A percentile compares a stretch with the other conserved stretches of the same genome.
phyloP scores from a whole-genome alignment of 352 stramenopile genomes.

The Albugo laibachii region DNA sequence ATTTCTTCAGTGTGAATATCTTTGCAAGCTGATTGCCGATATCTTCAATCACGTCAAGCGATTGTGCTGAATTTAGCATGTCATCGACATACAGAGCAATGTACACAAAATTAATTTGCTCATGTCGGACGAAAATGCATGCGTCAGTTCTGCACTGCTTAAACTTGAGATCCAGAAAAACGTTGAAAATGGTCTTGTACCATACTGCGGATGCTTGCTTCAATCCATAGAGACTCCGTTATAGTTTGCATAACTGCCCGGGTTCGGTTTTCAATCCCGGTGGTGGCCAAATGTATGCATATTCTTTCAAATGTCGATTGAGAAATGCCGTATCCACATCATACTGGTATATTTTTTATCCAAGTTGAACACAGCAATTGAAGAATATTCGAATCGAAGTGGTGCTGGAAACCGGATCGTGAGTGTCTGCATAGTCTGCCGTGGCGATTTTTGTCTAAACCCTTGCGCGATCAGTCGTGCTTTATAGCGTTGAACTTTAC shows the following conservation, averaged over 20 bases:
- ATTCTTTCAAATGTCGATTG: background rate
- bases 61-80: slow-evolving; percentile 7
- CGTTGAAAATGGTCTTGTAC: slow-evolving; percentile 9
- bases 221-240: slow-evolving; percentile 6
- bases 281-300: background rate
- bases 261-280: no score
- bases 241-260: background rate
- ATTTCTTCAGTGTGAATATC: slow-evolving; percentile 8
- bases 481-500: background rate
- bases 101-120: slow-evolving; percentile 2
- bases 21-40: slow-evolving; percentile 3
- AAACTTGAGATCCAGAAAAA: slow-evolving; percentile 6
- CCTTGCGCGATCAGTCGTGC: background rate
- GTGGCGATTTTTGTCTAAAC: background rate
- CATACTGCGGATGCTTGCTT: slow-evolving; percentile 9
- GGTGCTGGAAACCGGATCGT: background rate
- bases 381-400: background rate
- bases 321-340: background rate
- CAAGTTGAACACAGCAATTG: background rate
- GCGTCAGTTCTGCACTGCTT: slow-evolving; percentile 3
- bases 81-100: slow-evolving; percentile 7
- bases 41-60: background rate
- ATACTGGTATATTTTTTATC: background rate
- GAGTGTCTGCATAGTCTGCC: background rate
- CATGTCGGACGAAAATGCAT: slow-evolving; percentile 9